Base-by-base conservation (phyloP, 495 filamentous ascomycete species). In the Xylaria palmicola region DNA sequence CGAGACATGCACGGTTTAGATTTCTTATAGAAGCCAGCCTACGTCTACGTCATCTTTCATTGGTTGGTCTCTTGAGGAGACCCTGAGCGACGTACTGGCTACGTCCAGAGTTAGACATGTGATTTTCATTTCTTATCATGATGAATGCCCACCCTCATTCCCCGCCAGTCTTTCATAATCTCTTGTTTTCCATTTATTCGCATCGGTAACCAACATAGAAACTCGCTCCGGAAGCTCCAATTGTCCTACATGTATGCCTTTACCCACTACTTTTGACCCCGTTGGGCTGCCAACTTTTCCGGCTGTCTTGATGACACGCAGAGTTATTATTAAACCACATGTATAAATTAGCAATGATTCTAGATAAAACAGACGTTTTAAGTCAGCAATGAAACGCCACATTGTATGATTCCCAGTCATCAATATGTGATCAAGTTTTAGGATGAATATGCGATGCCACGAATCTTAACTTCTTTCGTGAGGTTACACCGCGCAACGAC, bases 321-420 rank as follows among this genome's bases (percentile, higher is more conserved):
- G 3, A 27, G 34, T 39, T 34, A 59, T 22, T 8, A 44, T 45
- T 4, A 24, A 56, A 44, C 36, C 17, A 27, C 17, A 47, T 27
- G 17, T 48, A 32, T 57, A 59, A 30, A 29, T 41, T 51, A 59
- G 34, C 37, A 15, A 45, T 53, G 39, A 60, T 6, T 30, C 12
- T 52, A 51, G 58, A 60, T 43, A 54, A 54, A 60, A 60, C 58
- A 44, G 48, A 53, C 47, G 58, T 60, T 60, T 60, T 60, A 54
- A 39, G 29, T 34, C 29, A 60, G 58, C 58, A 60, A 60, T 60
- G 37, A 47, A 53, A 53, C 30, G 19, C 6, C n/a, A 26, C 29
- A 24, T 12, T 13, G 17, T 45, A 47, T 34, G 58, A 32, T 54
- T 10, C 26, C 45, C 37, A 27, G 29, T 19, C 45, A 10, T 47